These are phyloP conservation scores for Diplodia seriata DNA, from an alignment of 2,329 filamentous ascomycete species.

Conservation along the genomic window DNA sequence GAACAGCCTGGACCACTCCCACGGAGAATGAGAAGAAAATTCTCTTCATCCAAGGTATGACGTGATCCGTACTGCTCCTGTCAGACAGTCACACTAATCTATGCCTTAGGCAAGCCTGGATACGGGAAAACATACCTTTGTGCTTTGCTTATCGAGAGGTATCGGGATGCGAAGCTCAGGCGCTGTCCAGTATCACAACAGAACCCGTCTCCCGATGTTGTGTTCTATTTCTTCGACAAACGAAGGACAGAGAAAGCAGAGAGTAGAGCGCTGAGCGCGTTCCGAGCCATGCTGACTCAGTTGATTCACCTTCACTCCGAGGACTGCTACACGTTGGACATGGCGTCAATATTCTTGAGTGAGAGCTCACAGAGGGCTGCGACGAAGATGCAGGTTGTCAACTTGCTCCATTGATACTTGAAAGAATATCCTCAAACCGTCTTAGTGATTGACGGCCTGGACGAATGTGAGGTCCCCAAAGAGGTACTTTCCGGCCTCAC, in stretches of 20 bases:
- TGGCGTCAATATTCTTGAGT: background rate
- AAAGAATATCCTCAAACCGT: background rate
- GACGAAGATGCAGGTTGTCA: too few species aligned
- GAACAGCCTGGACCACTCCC: too few species aligned
- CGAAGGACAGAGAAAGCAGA: background rate
- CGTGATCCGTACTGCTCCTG: too few species aligned
- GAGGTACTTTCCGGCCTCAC: background rate
- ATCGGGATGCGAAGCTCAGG: too few species aligned
- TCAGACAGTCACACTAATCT: background rate
- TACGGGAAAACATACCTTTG: background rate
- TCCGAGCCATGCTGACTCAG: background rate
- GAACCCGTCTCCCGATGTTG: background rate
- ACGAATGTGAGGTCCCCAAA: background rate
- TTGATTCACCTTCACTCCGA: background rate
- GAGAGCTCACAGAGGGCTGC: background rate
- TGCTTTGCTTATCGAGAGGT: background rate
- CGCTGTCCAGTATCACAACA: too few species aligned
- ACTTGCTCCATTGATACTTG: background rate
- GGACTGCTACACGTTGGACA: background rate
- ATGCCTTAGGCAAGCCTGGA: background rate
- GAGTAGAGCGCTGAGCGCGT: background rate
- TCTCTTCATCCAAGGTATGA: too few species aligned
- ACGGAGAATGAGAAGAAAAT: too few species aligned
- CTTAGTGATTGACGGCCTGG: background rate
- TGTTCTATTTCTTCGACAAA: background rate